These are phyloP conservation scores for Mycena vulgaris DNA, from an alignment of 768 basidiomycete species.

Conservation along the genomic window DNA sequence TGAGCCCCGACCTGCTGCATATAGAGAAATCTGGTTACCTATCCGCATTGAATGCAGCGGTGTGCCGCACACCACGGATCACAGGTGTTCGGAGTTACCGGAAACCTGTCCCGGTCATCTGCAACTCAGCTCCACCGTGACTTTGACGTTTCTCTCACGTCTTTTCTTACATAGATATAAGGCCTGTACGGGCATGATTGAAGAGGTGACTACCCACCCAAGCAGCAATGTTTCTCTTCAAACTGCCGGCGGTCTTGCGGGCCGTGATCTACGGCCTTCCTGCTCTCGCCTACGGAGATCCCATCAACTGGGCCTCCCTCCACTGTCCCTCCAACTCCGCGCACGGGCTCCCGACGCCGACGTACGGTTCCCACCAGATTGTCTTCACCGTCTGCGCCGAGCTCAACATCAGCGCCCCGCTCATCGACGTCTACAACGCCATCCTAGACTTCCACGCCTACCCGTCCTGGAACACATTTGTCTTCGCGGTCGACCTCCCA, in stretches of 20 bases:
- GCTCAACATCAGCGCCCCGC: constrained; percentile 25
- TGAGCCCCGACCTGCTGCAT: too few species aligned
- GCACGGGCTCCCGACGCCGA: constrained; percentile 23
- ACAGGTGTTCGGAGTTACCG: not conserved
- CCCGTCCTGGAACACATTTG: constrained; percentile 24
- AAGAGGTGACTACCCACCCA: not conserved
- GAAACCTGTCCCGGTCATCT: not conserved
- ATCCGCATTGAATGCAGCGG: not conserved
- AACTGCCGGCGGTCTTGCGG: constrained; percentile 5
- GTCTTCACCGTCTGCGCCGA: constrained; percentile 26
- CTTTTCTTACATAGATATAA: not conserved
- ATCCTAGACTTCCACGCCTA: constrained; percentile 25
- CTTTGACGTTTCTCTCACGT: constrained; percentile 3
- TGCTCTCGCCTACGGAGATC: constrained; percentile 12
- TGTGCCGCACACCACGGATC: not conserved
- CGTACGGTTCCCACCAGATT: constrained; percentile 19
- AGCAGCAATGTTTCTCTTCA: constrained; percentile 24
- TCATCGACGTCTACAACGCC: constrained; percentile 21
- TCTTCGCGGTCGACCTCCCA: constrained; percentile 26
- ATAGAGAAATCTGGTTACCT: too few species aligned
- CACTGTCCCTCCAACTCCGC: constrained; percentile 22
- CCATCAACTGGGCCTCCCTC: constrained; percentile 22
- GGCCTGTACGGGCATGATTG: not conserved
- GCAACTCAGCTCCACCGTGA: not conserved
- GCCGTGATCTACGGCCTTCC: constrained; percentile 8